Evolutionary conservation across 2,329 filamentous ascomycete genomes (phyloP).

Genomic region (Pseudogymnoascus sp.): DNA sequence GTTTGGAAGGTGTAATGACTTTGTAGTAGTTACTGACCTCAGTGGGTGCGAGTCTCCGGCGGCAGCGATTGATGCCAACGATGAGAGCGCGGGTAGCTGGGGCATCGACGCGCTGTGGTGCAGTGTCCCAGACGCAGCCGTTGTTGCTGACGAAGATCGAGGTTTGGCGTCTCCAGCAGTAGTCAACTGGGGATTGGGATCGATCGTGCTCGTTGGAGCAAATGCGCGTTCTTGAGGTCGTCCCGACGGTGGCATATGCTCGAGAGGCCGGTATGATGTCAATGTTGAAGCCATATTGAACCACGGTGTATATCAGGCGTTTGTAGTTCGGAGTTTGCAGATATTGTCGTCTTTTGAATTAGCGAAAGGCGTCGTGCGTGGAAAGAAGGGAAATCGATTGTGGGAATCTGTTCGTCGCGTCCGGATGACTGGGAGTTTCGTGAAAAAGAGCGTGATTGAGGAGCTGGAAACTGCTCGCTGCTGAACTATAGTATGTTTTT

Average conservation of each 20-base stretch:
- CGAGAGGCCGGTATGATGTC: constrained; percentile 2
- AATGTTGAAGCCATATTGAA: constrained; percentile 4
- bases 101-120: constrained; percentile 33
- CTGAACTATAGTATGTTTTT: background rate
- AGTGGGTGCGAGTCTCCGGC: constrained; percentile 40
- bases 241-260: background rate
- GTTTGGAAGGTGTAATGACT: background rate
- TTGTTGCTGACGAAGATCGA: constrained; percentile 44
- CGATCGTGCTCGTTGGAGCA: constrained; percentile 33
- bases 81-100: constrained; percentile 47
- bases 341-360: background rate
- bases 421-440: constrained; percentile 1
- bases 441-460: constrained; percentile 1
- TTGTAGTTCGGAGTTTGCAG: background rate
- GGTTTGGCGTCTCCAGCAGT: constrained; percentile 42
- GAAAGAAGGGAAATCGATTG: background rate
- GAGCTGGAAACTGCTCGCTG: background rate
- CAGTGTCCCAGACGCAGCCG: constrained; percentile 33
- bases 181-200: constrained; percentile 32
- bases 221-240: constrained; percentile 32
- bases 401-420: constrained; percentile 3
- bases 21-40: constrained; percentile 34
- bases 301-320: background rate
- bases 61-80: constrained; percentile 47
- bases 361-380: background rate